Conservation (phyloP, 768 basidiomycete genomes). For the Pleurotus djamor region DNA sequence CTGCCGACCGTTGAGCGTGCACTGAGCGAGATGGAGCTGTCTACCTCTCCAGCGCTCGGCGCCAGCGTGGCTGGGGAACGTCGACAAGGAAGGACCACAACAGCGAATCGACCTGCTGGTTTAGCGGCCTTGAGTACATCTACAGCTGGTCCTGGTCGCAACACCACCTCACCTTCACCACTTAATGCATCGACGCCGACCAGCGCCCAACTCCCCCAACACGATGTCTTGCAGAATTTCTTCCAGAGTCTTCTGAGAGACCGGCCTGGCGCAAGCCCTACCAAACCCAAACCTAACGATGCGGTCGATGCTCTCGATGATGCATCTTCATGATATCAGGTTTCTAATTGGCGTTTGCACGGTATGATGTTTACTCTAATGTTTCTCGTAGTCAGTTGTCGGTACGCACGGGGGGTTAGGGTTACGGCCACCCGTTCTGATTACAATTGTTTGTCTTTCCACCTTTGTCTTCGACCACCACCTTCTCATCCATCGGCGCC, state of each 20-base stretch:
- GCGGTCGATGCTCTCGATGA: slow-evolving; percentile 33
- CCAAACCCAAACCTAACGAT: slow-evolving; percentile 29
- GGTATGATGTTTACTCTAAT: no score
- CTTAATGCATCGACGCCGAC: slow-evolving; percentile 38
- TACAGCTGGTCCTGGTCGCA: slow-evolving; percentile 22
- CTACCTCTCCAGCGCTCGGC: slow-evolving; percentile 28
- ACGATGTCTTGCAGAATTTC: slow-evolving; percentile 85
- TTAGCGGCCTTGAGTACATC: slow-evolving; percentile 36
- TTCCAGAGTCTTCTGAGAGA: slow-evolving; percentile 83
- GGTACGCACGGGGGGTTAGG: neutral
- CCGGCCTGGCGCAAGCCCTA: slow-evolving; percentile 28
- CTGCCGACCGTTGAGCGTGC: slow-evolving; percentile 89
- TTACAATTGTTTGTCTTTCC: slow-evolving; percentile 9
- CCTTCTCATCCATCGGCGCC: neutral
- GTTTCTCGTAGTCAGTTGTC: no score
- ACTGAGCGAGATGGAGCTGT: slow-evolving; percentile 82
- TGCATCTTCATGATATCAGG: slow-evolving; percentile 20
- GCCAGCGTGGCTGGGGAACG: slow-evolving; percentile 20
- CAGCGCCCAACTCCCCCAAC: slow-evolving; percentile 60
- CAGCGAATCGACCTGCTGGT: slow-evolving; percentile 32
- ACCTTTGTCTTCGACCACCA: slow-evolving; percentile 8
- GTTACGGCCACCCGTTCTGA: slow-evolving; percentile 8
- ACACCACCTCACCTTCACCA: slow-evolving; percentile 33
- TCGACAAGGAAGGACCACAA: slow-evolving; percentile 21
- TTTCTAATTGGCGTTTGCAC: no score